Base-by-base conservation (phyloP, 345 rosid species). In the Lenwebbia sp. region DNA sequence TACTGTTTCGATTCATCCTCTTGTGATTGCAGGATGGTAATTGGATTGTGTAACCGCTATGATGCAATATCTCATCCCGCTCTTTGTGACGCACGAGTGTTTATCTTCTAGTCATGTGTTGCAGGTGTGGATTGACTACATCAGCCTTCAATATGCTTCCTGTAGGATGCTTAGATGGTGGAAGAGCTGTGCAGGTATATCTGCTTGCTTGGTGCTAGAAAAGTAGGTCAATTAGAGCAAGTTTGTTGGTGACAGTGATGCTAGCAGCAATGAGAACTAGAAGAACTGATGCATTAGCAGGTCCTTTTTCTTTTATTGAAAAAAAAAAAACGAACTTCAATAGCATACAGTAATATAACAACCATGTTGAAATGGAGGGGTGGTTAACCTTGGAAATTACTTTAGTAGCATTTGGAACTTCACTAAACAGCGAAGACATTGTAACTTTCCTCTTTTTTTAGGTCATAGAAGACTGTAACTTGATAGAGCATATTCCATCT, bases 131-230 rank as follows among this genome's bases (percentile, higher is more conserved):
- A 87, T 93, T 97, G 89, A 96, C 98, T 60, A 95, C 96, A 49
- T 92, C 98, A 52, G 98, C 98, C 85, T 94, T 97, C 87, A 97
- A 97, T 92, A 88, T 95, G 98, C 98, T 97, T 86, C 99, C 98
- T 10, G 97, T 95, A 85, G 98, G 99, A 54, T 93, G 98, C 89
- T 94, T 97, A 60, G 99, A 97, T 89, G 99, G 99, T 83, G 99
- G 99, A 91, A 94, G 98, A 91, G 97, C 98, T 74, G 92, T 95
- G 74, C 98, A 97, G 98, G 99, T 97, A 89, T 84, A 78, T 25
- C 51, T 83, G 65, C 86, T 62, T 58, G 83, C 50, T 57, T 57
- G 81, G 58, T 23, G 57, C 23, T 84, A 40, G 23, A 70, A 70
- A 70, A 70, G 14, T 70, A 37, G 81, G 81, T 70, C 81, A 70